Evolutionary conservation across 225 moss, liverwort and hornwort species (phyloP), one percentile per base, ranked within the genome.

Genomic region (Neckera pumila): DNA sequence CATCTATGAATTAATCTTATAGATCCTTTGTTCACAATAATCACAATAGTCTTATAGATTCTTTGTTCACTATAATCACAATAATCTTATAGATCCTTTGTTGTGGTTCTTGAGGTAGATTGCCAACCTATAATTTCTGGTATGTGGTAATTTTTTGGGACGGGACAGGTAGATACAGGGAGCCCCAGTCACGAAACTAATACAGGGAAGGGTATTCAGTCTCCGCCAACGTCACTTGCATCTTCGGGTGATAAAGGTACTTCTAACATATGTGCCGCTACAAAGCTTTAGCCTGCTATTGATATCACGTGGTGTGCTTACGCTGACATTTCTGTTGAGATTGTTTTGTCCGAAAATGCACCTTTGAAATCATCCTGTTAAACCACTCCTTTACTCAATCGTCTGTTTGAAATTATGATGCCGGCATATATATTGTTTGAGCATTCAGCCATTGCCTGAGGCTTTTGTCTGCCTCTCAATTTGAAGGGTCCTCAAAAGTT

Each of bases 121-220:
- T 82, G 36, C 77, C 81, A 27, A 40, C 43, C 79, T 27, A 21
- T 47, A 61, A 51, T 85, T 51, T 90, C 67, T 59, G 17, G 64
- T 31, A 40, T 67, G n/a, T 76, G 60, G 25, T 66, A 7, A 40
- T 79, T 79, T 85, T 53, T 87, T 42, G 85, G 81, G 59, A 61
- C 28, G 87, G 71, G 43, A 81, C 91, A 94, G 94, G 86, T 94
- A 87, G 93, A 91, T 34, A 91, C 88, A 78, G 93, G 91, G 40
- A 90, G 90, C 89, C 88, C 93, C 65, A 91, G 91, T 89, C 87
- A 90, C 77, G 93, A 92, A 72, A 84, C 81, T 77, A 90, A 88
- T 64, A 73, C 89, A 76, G 91, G 78, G 65, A 91, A 90, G 87
- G 84, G 22, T 69, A 73, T 88, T 82, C 72, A 73, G 56, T 86